Conservation (phyloP, 768 basidiomycete species). For the Russula griseocarnosa region DNA sequence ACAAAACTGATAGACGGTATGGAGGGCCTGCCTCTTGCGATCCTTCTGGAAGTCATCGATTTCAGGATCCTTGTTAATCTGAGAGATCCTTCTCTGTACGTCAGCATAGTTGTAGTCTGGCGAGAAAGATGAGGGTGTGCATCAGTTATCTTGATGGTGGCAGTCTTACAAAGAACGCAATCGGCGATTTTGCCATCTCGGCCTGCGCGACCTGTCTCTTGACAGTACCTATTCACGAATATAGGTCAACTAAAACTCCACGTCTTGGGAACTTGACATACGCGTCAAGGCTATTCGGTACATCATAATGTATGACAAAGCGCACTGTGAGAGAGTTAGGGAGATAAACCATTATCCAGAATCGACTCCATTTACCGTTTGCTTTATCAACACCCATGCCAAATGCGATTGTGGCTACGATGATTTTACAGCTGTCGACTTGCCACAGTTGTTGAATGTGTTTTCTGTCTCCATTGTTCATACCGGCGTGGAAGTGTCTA, state of each 20-base stretch:
- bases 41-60: constrained; percentile 52
- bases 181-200: constrained; percentile 81
- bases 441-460: constrained; percentile 71
- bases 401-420: constrained; percentile 95
- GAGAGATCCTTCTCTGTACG: constrained; percentile 47
- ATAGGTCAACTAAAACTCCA: constrained; percentile 18
- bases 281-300: constrained; percentile 84
- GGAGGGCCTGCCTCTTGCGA: constrained; percentile 60
- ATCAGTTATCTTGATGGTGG: not conserved
- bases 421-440: constrained; percentile 63
- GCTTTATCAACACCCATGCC: constrained; percentile 96
- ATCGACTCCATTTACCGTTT: constrained; percentile 47
- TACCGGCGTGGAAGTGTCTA: constrained; percentile 81
- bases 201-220: constrained; percentile 96
- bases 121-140: not conserved
- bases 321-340: constrained; percentile 51
- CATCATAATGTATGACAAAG: constrained; percentile 83
- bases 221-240: constrained; percentile 60
- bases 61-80: constrained; percentile 52
- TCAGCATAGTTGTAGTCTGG: constrained; percentile 68
- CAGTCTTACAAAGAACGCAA: constrained; percentile 75
- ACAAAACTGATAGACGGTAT: constrained; percentile 76
- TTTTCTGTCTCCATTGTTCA: constrained; percentile 60
- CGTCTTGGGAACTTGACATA: constrained; percentile 37
- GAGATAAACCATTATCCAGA: not conserved